phyloP scores from a whole-genome alignment of 1,284 basidiomycete species.

The Boletellus sp. region DNA sequence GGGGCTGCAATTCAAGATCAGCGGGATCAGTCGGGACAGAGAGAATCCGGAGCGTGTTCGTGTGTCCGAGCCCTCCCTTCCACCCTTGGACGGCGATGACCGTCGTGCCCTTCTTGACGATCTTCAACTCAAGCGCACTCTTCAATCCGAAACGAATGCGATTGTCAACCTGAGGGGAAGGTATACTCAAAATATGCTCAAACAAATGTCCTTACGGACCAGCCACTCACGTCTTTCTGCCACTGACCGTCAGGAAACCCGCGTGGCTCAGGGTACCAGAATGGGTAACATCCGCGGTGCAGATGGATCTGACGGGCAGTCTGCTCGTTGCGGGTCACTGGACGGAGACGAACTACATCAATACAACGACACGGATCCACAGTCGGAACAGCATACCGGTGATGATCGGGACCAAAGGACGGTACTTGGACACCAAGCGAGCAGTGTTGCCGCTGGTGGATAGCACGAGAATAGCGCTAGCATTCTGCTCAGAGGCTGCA shows the following conservation, averaged over 20 bases:
- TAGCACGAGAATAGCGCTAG: slow-evolving; percentile 92
- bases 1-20: slow-evolving; percentile 77
- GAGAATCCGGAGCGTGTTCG: slow-evolving; percentile 78
- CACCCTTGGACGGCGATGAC: slow-evolving; percentile 97
- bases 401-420: slow-evolving; percentile 92
- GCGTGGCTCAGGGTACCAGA: slow-evolving; percentile 93
- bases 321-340: slow-evolving; percentile 94
- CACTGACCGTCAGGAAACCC: slow-evolving; percentile 87
- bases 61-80: slow-evolving; percentile 96
- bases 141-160: slow-evolving; percentile 88
- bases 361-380: not conserved
- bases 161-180: slow-evolving; percentile 68
- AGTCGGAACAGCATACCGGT: slow-evolving; percentile 55
- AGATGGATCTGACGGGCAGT: slow-evolving; percentile 96
- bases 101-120: slow-evolving; percentile 88
- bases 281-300: slow-evolving; percentile 96
- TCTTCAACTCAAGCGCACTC: slow-evolving; percentile 82
- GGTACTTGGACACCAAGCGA: slow-evolving; percentile 95
- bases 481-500: slow-evolving; percentile 91
- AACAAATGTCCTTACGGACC: not conserved
- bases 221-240: slow-evolving; percentile 86
- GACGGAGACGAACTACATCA: slow-evolving; percentile 2
- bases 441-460: slow-evolving; percentile 97
- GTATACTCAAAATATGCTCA: slow-evolving; percentile 1
- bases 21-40: slow-evolving; percentile 83